Evolutionary conservation across 2,329 filamentous ascomycete species (phyloP).

Genomic region (Geoglossum cookeanum): DNA sequence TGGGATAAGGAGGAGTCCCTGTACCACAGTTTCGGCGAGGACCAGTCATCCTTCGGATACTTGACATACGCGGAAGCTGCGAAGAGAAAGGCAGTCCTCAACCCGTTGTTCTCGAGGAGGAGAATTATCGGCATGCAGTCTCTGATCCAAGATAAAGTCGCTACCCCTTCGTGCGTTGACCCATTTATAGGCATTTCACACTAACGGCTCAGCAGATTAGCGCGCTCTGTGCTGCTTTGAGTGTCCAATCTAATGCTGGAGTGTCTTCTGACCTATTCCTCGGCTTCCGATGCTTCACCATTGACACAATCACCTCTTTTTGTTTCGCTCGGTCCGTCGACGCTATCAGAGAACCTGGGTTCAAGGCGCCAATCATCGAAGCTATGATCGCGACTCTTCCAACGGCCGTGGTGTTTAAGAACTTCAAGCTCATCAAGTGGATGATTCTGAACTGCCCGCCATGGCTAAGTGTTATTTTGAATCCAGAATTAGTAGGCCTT

Average conservation of each 20-base stretch:
- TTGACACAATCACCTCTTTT: constrained; percentile 22
- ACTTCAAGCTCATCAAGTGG: constrained; percentile 15
- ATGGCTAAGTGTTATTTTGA: constrained; percentile 9
- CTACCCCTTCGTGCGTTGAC: neutral
- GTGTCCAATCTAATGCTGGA: constrained; percentile 8
- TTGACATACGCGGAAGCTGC: neutral
- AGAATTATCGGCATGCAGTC: constrained; percentile 19
- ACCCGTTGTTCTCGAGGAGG: neutral
- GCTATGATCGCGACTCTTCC: constrained; percentile 22
- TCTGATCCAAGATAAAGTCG: constrained; percentile 20
- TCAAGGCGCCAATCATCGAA: constrained; percentile 23
- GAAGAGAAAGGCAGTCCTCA: neutral
- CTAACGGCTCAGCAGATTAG: constrained; percentile 10
- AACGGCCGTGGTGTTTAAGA: constrained; percentile 22
- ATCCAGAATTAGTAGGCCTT: constrained; percentile 4
- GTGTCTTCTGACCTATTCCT: constrained; percentile 11
- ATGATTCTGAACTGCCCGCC: constrained; percentile 13
- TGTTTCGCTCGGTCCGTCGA: constrained; percentile 24
- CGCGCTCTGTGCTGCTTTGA: constrained; percentile 11
- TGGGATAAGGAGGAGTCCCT: neutral
- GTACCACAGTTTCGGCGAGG: neutral
- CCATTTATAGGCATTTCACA: too few species aligned
- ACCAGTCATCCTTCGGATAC: neutral
- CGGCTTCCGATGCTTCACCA: constrained; percentile 19
- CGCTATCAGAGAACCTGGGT: constrained; percentile 21